Percentiles rank a stretch among this genome's conserved stretches.
phyloP scores from a whole-genome alignment of 805 yeast genomes.

The Komagataella kurtzmanii region DNA sequence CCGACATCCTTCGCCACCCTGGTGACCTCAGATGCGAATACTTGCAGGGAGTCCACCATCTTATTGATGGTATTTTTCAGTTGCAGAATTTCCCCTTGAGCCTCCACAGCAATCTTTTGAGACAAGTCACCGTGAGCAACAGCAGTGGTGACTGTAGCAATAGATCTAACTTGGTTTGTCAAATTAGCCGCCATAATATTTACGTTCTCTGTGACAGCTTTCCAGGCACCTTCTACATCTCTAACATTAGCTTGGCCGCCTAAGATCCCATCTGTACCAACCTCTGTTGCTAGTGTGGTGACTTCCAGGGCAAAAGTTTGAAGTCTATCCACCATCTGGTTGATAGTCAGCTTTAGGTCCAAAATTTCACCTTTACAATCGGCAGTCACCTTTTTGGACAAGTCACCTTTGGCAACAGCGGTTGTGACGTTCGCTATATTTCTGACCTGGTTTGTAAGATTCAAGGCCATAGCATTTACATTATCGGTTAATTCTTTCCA shows the following conservation, averaged over 20 bases:
- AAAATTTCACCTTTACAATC: slow-evolving; percentile 72
- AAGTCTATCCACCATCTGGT: slow-evolving; percentile 80
- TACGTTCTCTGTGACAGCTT: slow-evolving; percentile 78
- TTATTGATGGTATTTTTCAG: slow-evolving; percentile 78
- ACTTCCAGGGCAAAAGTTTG: slow-evolving; percentile 77
- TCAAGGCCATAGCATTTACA: slow-evolving; percentile 82
- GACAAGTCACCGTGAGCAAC: slow-evolving; percentile 84
- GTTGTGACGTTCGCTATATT: slow-evolving; percentile 81
- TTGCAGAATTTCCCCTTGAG: slow-evolving; percentile 83
- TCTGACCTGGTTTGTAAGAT: slow-evolving; percentile 78
- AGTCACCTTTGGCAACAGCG: slow-evolving; percentile 76
- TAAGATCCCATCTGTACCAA: slow-evolving; percentile 69
- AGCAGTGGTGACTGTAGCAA: slow-evolving; percentile 84
- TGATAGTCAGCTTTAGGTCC: slow-evolving; percentile 71
- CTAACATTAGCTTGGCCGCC: slow-evolving; percentile 86
- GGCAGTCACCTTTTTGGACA: slow-evolving; percentile 75
- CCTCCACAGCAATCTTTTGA: slow-evolving; percentile 78
- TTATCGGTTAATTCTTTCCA: slow-evolving; percentile 84
- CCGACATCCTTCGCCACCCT: slow-evolving; percentile 90
- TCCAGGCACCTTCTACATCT: slow-evolving; percentile 84
- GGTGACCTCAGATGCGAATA: slow-evolving; percentile 80
- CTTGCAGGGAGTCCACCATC: slow-evolving; percentile 85
- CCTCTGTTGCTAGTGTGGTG: slow-evolving; percentile 79
- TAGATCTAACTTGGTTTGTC: slow-evolving; percentile 79
- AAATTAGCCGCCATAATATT: slow-evolving; percentile 81